Percentiles rank a stretch among this genome's conserved stretches.
Conservation (phyloP, 441 rosid genomes). For the Aquilaria agallochum region DNA sequence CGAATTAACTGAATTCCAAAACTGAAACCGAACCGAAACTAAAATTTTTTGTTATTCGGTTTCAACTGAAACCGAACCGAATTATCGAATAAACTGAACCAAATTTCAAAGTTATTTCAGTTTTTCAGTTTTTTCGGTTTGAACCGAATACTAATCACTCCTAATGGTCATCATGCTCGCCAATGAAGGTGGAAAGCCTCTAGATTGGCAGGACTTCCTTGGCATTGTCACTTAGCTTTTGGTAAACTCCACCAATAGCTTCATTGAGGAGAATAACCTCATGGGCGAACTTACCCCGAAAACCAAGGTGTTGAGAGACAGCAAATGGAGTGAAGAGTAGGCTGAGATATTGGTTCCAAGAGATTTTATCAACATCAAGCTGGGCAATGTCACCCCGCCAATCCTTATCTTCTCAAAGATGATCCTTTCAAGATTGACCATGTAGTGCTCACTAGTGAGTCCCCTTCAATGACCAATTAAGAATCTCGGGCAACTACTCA, state of each 20-base stretch:
- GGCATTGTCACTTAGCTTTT: slow-evolving; percentile 69
- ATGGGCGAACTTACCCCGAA: slow-evolving; percentile 97
- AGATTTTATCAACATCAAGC: slow-evolving; percentile 79
- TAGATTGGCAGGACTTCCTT: slow-evolving; percentile 88
- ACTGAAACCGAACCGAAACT: too few relatives aligned
- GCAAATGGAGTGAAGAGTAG: slow-evolving; percentile 81
- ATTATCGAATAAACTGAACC: too few relatives aligned
- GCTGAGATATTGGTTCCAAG: slow-evolving; percentile 87
- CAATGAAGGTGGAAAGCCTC: slow-evolving; percentile 89
- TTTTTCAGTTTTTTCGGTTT: too few relatives aligned
- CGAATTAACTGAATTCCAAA: too few relatives aligned
- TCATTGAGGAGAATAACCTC: slow-evolving; percentile 81
- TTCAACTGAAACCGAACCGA: too few relatives aligned
- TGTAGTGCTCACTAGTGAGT: slow-evolving; percentile 85
- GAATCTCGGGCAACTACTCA: too few relatives aligned
- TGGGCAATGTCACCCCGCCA: slow-evolving; percentile 94
- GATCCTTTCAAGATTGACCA: slow-evolving; percentile 93
- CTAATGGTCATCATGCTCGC: slow-evolving; percentile 84
- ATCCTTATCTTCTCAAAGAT: slow-evolving; percentile 87
- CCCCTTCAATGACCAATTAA: slow-evolving; percentile 62
- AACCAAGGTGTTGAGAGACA: slow-evolving; percentile 80
- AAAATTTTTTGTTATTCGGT: too few relatives aligned
- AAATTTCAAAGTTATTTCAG: too few relatives aligned
- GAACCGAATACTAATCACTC: too few relatives aligned
- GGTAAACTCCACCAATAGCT: slow-evolving; percentile 88